These are phyloP conservation scores for Geotrichum australiense DNA, from an alignment of 1,139 yeast genomes.

Conservation along the genomic window DNA sequence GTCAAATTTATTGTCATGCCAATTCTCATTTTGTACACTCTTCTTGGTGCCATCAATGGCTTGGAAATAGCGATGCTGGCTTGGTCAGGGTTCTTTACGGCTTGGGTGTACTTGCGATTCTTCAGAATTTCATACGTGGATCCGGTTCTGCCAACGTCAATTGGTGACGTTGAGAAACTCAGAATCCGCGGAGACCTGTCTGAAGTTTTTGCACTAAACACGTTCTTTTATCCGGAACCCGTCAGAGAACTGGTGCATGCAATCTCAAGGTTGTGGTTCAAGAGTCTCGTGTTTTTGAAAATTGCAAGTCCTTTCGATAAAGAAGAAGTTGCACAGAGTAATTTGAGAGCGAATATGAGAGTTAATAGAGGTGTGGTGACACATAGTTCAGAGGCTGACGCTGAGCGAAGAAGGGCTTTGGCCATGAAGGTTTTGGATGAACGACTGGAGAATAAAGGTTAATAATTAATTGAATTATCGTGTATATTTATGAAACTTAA, in stretches of 20 bases:
- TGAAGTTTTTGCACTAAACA: conserved; percentile 76
- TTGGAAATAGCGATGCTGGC: conserved; percentile 37
- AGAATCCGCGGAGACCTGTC: conserved; percentile 74
- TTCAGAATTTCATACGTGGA: conserved; percentile 45
- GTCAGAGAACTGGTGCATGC: conserved; percentile 48
- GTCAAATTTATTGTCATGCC: conserved; percentile 65
- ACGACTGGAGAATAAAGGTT: conserved; percentile 34
- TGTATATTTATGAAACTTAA: too few relatives aligned
- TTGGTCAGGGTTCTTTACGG: conserved; percentile 54
- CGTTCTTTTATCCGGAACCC: conserved; percentile 64
- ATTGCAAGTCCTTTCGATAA: conserved; percentile 62
- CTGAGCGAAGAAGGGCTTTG: conserved; percentile 80
- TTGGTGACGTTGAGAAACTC: conserved; percentile 21
- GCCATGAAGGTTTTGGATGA: conserved; percentile 81
- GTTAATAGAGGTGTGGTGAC: conserved; percentile 23
- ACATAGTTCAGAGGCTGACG: conserved; percentile 39
- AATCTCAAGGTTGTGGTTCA: conserved; percentile 49
- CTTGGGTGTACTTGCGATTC: conserved; percentile 74
- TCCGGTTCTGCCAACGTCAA: conserved; percentile 28
- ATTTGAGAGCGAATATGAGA: conserved; percentile 45
- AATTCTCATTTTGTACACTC: conserved; percentile 40
- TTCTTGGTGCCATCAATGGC: conserved; percentile 26
- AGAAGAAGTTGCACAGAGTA: conserved; percentile 66
- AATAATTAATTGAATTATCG: too few relatives aligned
- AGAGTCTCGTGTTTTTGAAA: conserved; percentile 45